Base-by-base conservation (phyloP, 2,329 filamentous ascomycete genomes). In the Hirsutella rhossiliensis region DNA sequence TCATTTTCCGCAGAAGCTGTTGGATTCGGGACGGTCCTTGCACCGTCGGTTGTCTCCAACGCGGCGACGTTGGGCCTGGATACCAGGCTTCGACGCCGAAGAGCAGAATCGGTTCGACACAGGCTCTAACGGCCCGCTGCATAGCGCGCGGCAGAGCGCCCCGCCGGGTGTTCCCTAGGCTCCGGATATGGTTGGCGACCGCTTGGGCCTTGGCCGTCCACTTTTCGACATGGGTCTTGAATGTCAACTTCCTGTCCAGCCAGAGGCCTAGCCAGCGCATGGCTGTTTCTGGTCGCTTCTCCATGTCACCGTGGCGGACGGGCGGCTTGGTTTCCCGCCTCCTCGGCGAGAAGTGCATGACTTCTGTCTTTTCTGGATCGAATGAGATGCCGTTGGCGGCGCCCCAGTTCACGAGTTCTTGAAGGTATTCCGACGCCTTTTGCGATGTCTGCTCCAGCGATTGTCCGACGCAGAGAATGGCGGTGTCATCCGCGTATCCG, bases 201-300 rank as follows among this genome's bases (percentile, higher is more conserved):
- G 28, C 34, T n/a, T 42, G 42, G 5, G 48, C 52, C 42, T 50
- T 50, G 23, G 46, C 44, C 34, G 42, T 42, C 43, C 45, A 49
- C 32, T 43, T 48, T n/a, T n/a, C n/a, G n/a, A n/a, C n/a, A n/a
- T n/a, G n/a, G n/a, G n/a, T n/a, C n/a, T n/a, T n/a, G n/a, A 15
- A 41, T 47, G 36, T 51, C 53, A 11, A 38, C 43, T 4, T 54
- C 44, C 12, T 43, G 46, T 2, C 50, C 18, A 54, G 45, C 40
- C 43, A 51, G 38, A 54, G 40, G 11, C 52, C 53, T 8, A 55
- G 47, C 50, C 48, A 55, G 15, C 44, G 43, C 29, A 54, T 47
- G 11, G 49, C 43, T 7, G 41, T n/a, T 31, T 41, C 40, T 5
- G 44, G 39, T 23, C 43, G 19, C 15, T 43, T 45, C 12, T 39